Base-by-base conservation (phyloP, 2,329 filamentous ascomycete genomes). In the Fusarium sp. region DNA sequence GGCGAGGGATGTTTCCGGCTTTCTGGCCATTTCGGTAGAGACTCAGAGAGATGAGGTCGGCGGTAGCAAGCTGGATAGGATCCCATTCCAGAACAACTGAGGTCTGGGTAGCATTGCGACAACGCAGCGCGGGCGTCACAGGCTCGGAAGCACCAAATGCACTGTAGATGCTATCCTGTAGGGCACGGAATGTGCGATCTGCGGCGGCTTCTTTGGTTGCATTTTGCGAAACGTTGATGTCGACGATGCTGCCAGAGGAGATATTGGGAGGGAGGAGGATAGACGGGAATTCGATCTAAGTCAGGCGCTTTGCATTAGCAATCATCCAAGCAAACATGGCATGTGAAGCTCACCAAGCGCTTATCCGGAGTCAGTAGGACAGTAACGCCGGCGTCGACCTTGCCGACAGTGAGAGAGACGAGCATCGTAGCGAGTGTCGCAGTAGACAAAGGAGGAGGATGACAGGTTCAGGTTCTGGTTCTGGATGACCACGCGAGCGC, bases 51-150 rank as follows among this genome's bases (percentile, higher is more conserved):
- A 96, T 90, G 65, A 98, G 86, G 77, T 96, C 93, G 68, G 96
- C 94, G 7, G 95, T 98, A 22, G 94, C 96, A 49, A 97, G 89
- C 74, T 95, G 88, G 76, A 99, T 92, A 33, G 95, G 93, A 69
- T 98, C 96, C 96, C 96, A 99, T 82, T 98, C 96, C 52, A 99
- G 91, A 37, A 99, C 96, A 45, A 98, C 91, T 28, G 93, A 96
- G n/a, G 96, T 99, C 81, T 99, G 96, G 1, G 96, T 99, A 56
- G 95, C 94, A 85, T 98, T 99, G 81, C 94, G 92, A 80, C 96
- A 96, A 75, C 94, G 92, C 35, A 99, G 89, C 50, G 92, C 81
- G 9, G 96, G 96, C 1, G 91, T 83, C 24, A 87, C 82, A 32
- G 96, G 96, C 58, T 93, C 90, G 62, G 87, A 84, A 70, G 92